Conservation (phyloP, 345 rosid species). For the Brassica cretica region DNA sequence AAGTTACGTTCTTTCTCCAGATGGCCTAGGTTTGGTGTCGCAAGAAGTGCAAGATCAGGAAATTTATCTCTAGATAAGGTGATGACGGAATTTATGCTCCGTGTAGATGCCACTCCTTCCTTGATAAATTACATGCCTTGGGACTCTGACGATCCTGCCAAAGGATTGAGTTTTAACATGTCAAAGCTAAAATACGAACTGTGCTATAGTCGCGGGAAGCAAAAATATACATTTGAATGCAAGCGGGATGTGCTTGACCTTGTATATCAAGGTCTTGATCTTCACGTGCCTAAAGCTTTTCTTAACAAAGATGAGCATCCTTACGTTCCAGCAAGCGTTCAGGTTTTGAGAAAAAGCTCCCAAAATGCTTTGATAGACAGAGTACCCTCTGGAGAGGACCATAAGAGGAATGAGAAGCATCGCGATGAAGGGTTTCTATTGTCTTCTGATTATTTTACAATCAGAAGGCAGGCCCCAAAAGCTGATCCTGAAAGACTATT, state of each 20-base stretch:
- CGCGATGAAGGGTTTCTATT: slow-evolving; percentile 89
- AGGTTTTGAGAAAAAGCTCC: slow-evolving; percentile 57
- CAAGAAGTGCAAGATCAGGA: slow-evolving; percentile 81
- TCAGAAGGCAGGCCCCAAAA: slow-evolving; percentile 93
- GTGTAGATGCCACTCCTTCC: slow-evolving; percentile 79
- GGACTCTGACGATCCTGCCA: slow-evolving; percentile 93
- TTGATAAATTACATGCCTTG: slow-evolving; percentile 69
- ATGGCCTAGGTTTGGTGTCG: slow-evolving; percentile 94
- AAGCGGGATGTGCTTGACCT: slow-evolving; percentile 90
- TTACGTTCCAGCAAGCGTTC: slow-evolving; percentile 49
- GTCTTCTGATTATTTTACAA: slow-evolving; percentile 91
- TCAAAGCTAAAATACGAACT: slow-evolving; percentile 79
- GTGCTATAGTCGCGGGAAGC: slow-evolving; percentile 83
- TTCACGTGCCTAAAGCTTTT: slow-evolving; percentile 77
- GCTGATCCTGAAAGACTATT: slow-evolving; percentile 83
- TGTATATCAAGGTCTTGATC: slow-evolving; percentile 93
- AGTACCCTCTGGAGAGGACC: slow-evolving; percentile 63
- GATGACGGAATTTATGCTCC: slow-evolving; percentile 95
- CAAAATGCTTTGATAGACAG: slow-evolving; percentile 61
- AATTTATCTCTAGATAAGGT: slow-evolving; percentile 91
- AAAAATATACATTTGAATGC: slow-evolving; percentile 86
- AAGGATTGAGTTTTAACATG: slow-evolving; percentile 80
- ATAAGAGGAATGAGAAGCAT: slow-evolving; percentile 58
- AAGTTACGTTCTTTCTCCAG: slow-evolving; percentile 86
- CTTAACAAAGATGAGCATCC: slow-evolving; percentile 60